Base-by-base conservation (phyloP, 2,329 filamentous ascomycete species). In the Parasarocladium wereldwijsianum region DNA sequence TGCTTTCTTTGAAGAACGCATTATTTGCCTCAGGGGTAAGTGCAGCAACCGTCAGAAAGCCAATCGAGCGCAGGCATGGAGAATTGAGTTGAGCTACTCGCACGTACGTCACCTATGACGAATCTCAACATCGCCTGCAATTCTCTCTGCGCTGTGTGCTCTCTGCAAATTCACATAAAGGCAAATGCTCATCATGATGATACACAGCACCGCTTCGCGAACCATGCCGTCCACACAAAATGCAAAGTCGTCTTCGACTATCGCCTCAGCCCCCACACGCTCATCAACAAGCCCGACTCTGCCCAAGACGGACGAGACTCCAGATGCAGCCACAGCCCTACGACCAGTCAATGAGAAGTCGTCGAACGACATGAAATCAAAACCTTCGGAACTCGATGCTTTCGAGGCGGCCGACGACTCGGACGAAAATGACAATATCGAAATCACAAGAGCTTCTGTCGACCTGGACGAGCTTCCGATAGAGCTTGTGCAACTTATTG, bases 401-500 rank as follows among this genome's bases (percentile, higher is more conserved):
- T 71, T 70, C 41, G 66, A 70, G 36, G 58, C 55, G 4, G 50
- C 53, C 18, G 45, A 52, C 6, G 41, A 52, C 17, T 51, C 52
- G 12, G 52, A 58, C 18, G 48, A 47, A 19, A 63, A 69, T 15
- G 60, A 69, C 31, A 42, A 50, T 16, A 35, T 54, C 5, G 66
- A 71, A 36, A 43, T 52, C 3, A 59, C 60, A 1, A 50, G 68
- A 34, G 56, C 60, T 14, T 73, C 79, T 4, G 69, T 82, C 38
- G 76, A 82, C 34, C 76, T 90, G 38, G 83, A 93, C 43, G 81
- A 93, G 45, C 71, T 98, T 24, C 90, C 90, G 10, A 90, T 94
- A 44, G 90, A 98, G 64, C 70, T 98, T 35, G 69, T 90, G 34
- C 90, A 83, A 51, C 59, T 94, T 47, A 84, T 80, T 13, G 87